Evolutionary conservation across 495 filamentous ascomycete genomes (phyloP).

Genomic region (Hypoxylon fuscum): DNA sequence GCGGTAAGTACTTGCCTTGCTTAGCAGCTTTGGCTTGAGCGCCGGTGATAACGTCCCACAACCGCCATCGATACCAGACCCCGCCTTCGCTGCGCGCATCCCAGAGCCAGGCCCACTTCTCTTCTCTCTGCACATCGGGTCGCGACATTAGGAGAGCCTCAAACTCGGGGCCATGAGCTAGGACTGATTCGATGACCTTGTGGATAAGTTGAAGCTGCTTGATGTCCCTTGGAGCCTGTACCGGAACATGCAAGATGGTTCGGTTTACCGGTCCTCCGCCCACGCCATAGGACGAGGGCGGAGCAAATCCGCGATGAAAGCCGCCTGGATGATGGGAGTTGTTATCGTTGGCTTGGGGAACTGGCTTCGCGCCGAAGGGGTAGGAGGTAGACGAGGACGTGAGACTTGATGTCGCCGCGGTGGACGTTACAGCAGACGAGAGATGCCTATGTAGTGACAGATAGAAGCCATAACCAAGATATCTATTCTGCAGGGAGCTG

Average conservation of each 20-base stretch:
- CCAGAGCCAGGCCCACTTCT: slow-evolving; percentile 95
- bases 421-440: slow-evolving; percentile 78
- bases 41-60: slow-evolving; percentile 83
- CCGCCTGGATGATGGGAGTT: slow-evolving; percentile 66
- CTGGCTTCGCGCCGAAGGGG: slow-evolving; percentile 85
- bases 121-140: slow-evolving; percentile 78
- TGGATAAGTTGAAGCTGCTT: slow-evolving; percentile 86
- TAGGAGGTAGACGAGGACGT: slow-evolving; percentile 65
- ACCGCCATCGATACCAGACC: slow-evolving; percentile 88
- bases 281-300: slow-evolving; percentile 72
- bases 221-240: slow-evolving; percentile 79
- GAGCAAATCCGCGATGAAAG: slow-evolving; percentile 79
- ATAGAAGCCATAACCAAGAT: slow-evolving; percentile 88
- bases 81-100: slow-evolving; percentile 81
- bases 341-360: slow-evolving; percentile 59
- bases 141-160: slow-evolving; percentile 92
- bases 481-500: slow-evolving; percentile 80
- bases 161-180: slow-evolving; percentile 85
- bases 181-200: slow-evolving; percentile 79
- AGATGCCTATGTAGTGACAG: slow-evolving; percentile 82
- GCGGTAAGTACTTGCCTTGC: slow-evolving; percentile 58
- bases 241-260: slow-evolving; percentile 71
- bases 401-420: slow-evolving; percentile 60
- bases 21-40: slow-evolving; percentile 45
- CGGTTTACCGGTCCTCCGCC: slow-evolving; percentile 56